Conservation (phyloP, 2,329 filamentous ascomycete species). For the Ophiostoma ips region DNA sequence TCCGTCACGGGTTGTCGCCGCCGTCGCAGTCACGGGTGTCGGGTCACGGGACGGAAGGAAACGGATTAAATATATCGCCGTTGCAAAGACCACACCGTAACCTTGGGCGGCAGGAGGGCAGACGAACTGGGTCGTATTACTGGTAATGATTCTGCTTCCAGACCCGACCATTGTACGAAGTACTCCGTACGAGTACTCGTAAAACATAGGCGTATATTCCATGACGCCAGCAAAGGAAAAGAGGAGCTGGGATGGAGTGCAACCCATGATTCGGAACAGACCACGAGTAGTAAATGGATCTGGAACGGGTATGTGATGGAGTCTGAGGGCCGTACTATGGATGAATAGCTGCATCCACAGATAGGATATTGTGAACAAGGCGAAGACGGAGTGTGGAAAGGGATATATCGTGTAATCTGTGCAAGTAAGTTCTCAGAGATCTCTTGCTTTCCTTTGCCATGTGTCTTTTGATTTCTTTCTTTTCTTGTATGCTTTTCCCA, state of each 20-base stretch:
- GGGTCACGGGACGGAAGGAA: background rate
- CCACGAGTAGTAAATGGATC: background rate
- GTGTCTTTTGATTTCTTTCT: too few relatives aligned
- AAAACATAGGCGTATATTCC: background rate
- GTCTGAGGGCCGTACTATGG: background rate
- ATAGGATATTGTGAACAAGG: background rate
- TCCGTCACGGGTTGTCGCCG: background rate
- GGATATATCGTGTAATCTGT: too few relatives aligned
- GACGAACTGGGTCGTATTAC: background rate
- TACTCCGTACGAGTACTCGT: too few relatives aligned
- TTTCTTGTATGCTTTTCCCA: too few relatives aligned
- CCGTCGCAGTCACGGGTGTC: background rate
- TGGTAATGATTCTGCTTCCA: background rate
- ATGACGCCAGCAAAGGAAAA: background rate
- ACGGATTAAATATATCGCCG: background rate
- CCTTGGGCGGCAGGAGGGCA: too few relatives aligned
- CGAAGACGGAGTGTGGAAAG: too few relatives aligned
- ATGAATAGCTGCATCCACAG: background rate
- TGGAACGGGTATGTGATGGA: background rate
- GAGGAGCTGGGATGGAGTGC: background rate
- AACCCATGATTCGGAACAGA: background rate
- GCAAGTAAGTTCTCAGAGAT: too few relatives aligned
- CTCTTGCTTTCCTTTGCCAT: too few relatives aligned
- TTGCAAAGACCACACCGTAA: background rate
- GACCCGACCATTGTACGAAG: background rate